A percentile compares a stretch with the other conserved stretches of the same genome.
Conservation (phyloP, 805 yeast species). For the Suhomyces xylopsoci region DNA sequence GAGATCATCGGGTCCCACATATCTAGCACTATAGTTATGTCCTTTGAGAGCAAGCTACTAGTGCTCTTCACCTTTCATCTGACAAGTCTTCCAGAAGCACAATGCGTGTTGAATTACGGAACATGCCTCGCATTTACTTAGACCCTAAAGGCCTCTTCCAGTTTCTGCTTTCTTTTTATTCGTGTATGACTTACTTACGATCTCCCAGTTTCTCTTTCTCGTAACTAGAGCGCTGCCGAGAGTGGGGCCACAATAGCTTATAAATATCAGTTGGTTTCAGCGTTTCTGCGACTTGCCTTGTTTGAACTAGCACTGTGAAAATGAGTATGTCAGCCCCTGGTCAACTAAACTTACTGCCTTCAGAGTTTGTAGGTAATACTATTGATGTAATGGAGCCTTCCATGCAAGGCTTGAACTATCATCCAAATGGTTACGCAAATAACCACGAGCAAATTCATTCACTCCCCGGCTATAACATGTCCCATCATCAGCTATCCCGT, state of each 20-base stretch:
- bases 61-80: background rate
- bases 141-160: background rate
- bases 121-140: background rate
- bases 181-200: background rate
- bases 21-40: background rate
- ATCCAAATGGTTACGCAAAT: background rate
- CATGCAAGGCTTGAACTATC: background rate
- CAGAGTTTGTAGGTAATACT: background rate
- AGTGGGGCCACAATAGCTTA: background rate
- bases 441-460: background rate
- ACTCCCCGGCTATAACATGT: background rate
- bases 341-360: background rate
- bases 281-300: background rate
- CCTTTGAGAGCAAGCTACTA: background rate
- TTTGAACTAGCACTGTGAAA: background rate
- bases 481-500: background rate
- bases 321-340: background rate
- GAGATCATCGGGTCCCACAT: background rate
- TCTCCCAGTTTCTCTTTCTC: background rate
- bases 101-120: background rate
- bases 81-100: background rate
- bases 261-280: background rate
- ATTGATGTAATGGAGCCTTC: background rate
- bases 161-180: background rate
- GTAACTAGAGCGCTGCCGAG: background rate